These are phyloP conservation scores for Monilinia laxa DNA, from an alignment of 2,329 filamentous ascomycete species.

Conservation along the genomic window DNA sequence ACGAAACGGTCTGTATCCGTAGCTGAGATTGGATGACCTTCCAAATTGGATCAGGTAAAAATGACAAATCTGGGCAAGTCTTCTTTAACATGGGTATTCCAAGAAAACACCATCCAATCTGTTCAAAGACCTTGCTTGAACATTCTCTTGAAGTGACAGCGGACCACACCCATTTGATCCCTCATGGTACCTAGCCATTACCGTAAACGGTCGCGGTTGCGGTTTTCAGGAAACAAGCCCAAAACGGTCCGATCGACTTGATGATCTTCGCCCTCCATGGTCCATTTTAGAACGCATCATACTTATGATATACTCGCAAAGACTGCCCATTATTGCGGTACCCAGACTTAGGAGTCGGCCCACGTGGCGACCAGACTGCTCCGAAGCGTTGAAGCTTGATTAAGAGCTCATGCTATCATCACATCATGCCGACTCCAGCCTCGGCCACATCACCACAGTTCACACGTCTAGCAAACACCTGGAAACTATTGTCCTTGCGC, in stretches of 20 bases:
- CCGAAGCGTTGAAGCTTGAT: constrained; percentile 20
- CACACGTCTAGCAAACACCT: constrained; percentile 42
- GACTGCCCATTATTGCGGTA: constrained; percentile 23
- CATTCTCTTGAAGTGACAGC: constrained; percentile 14
- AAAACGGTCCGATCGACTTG: constrained; percentile 20
- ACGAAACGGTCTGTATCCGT: constrained; percentile 23
- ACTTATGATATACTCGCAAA: constrained; percentile 22
- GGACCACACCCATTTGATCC: constrained; percentile 3
- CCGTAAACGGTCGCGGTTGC: constrained; percentile 21
- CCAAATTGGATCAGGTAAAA: constrained; percentile 4
- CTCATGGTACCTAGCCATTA: constrained; percentile 21
- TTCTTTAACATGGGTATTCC: constrained; percentile 6
- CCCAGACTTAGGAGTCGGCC: constrained; percentile 23
- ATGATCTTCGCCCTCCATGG: constrained; percentile 23
- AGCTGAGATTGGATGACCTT: constrained; percentile 25
- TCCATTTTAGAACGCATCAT: constrained; percentile 14
- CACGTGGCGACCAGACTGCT: constrained; percentile 26
- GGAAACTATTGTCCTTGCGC: constrained; percentile 43
- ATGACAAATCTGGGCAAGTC: constrained; percentile 10
- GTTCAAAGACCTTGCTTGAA: constrained; percentile 11
- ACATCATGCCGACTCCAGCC: constrained; percentile 37
- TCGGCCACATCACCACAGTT: constrained; percentile 43
- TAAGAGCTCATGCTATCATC: constrained; percentile 21
- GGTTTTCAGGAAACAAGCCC: constrained; percentile 14
- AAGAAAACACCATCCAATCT: background rate